Base-by-base conservation (phyloP, 179 eudicot genomes). In the Silene coronaria region DNA sequence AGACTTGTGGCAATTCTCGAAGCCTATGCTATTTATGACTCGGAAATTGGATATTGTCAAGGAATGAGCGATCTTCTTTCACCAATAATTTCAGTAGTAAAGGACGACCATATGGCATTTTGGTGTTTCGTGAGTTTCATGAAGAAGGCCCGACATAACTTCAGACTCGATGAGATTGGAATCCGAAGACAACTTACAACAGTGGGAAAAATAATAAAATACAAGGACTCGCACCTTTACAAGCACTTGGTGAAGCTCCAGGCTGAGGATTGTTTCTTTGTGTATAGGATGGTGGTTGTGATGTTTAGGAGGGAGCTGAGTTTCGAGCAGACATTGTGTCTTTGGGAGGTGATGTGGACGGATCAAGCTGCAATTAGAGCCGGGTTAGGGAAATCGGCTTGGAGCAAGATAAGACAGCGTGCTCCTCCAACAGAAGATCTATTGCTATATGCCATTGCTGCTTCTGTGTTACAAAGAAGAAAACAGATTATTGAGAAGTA, bases 51-150 rank as follows among this genome's bases (percentile, higher is more conserved):
- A 30, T 93, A 93, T 71, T 93, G 97, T 77, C 97, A 93, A 42
- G 97, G 97, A 24, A 93, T 93, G 97, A 93, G 97, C 67, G 97
- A 93, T 80, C 85, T 93, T n/a, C 95, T 93, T 23, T 89, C 97
- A 21, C 97, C 97, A 22, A 91, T 93, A 63, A 83, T 91, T 64
- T 27, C 91, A n/a, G 90, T 91, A 4, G 87, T 93, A 51, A 88
- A 85, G 19, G 97, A 93, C 70, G 97, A 93, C 82, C 84, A 91
- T 75, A 81, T 88, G 81, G 97, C 97, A 9, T 92, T 92, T 84
- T 92, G 97, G 97, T 92, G 97, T 77, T 92, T 92, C 57, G 97
- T 91, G 38, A 95, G 97, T 38, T 92, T 89, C 83, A 92, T 92
- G 97, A 91, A 82, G 81, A 92, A 91, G 83, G 95, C 97, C 34